Evolutionary conservation across 23 red algal genomes (phyloP).

Genomic region (Gracilariopsis chorda): DNA sequence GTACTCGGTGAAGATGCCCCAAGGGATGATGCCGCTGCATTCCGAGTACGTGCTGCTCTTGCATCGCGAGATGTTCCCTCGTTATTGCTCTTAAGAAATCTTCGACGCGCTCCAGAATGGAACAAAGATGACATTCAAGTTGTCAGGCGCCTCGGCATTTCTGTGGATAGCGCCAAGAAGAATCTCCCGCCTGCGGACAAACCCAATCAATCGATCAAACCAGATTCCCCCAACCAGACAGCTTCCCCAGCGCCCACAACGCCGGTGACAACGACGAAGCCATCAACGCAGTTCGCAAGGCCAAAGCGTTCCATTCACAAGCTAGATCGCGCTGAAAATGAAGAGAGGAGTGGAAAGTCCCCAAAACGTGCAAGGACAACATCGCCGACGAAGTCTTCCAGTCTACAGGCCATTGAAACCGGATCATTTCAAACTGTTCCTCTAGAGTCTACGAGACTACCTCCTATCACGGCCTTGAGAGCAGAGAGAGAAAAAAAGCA

Average conservation of each 20-base stretch:
- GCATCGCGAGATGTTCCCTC: conserved; percentile 30
- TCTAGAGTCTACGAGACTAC: conserved; percentile 18
- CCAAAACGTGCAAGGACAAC: neutral
- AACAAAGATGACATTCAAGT: conserved; percentile 15
- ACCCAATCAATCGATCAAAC: too few relatives aligned
- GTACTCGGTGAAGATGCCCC: conserved; percentile 15
- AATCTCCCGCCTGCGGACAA: too few relatives aligned
- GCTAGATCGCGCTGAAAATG: neutral
- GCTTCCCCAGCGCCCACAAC: too few relatives aligned
- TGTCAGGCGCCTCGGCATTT: conserved; percentile 14
- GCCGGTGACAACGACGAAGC: neutral
- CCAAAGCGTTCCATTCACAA: neutral
- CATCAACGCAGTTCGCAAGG: too few relatives aligned
- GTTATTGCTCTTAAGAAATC: conserved; percentile 63
- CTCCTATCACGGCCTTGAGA: neutral
- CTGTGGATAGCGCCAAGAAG: conserved; percentile 1
- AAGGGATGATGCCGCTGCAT: conserved; percentile 17
- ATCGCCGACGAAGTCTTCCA: neutral
- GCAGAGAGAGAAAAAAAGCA: neutral
- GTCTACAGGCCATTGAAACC: neutral
- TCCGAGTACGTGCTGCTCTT: conserved; percentile 35
- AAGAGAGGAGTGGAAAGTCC: neutral
- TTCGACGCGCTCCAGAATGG: conserved; percentile 59
- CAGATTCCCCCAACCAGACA: too few relatives aligned
- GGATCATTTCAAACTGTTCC: neutral